Conservation (phyloP, 495 filamentous ascomycete species). For the Saxophila tyrrhenica region DNA sequence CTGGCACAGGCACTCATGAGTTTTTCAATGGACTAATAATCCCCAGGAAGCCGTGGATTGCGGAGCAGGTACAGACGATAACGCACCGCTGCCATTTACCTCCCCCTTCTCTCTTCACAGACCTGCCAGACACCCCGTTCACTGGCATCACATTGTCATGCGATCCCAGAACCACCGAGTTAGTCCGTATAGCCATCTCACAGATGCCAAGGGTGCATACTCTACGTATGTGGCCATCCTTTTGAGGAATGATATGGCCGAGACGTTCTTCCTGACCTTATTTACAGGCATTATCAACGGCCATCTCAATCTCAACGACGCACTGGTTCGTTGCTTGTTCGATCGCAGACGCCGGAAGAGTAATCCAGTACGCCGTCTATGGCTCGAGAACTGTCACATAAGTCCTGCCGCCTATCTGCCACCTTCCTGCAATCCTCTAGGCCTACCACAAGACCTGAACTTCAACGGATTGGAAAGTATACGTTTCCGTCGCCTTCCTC, state of each 20-base stretch:
- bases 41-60: slow-evolving; percentile 21
- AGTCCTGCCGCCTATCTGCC: neutral
- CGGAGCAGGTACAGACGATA: slow-evolving; percentile 20
- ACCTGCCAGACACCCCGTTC: slow-evolving; percentile 23
- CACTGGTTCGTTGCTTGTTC: slow-evolving; percentile 23
- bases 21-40: too few species aligned
- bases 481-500: slow-evolving; percentile 21
- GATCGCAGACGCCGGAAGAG: slow-evolving; percentile 11
- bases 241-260: too few species aligned
- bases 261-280: too few species aligned
- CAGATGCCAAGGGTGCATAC: slow-evolving; percentile 26
- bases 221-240: too few species aligned
- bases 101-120: slow-evolving; percentile 25
- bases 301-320: slow-evolving; percentile 22
- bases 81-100: slow-evolving; percentile 28
- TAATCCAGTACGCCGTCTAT: slow-evolving; percentile 23
- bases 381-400: slow-evolving; percentile 28
- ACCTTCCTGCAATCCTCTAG: neutral
- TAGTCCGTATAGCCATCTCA: slow-evolving; percentile 20
- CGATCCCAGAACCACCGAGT: slow-evolving; percentile 18
- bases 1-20: too few species aligned
- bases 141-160: slow-evolving; percentile 19
- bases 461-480: slow-evolving; percentile 23
- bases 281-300: slow-evolving; percentile 26
- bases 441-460: slow-evolving; percentile 8